Evolutionary conservation across 2,329 filamentous ascomycete species (phyloP).

Genomic region (Penicillium fuscoglaucum): DNA sequence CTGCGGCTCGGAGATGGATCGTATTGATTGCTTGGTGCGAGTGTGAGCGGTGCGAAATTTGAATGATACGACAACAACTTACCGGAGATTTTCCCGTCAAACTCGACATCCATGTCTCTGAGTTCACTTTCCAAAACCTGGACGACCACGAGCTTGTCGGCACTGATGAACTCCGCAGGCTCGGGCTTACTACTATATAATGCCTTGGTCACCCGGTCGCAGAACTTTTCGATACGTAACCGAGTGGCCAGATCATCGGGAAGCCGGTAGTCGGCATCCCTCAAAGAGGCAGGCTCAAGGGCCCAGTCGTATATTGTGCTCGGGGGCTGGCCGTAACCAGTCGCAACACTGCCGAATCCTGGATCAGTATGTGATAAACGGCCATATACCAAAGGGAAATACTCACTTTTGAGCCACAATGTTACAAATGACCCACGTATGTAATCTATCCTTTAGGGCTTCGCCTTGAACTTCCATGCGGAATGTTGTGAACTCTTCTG

Average conservation of each 20-base stretch:
- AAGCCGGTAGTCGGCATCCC: conserved; percentile 48
- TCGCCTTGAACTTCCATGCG: conserved; percentile 56
- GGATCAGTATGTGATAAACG: conserved; percentile 1
- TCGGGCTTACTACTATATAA: conserved; percentile 59
- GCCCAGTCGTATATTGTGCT: conserved; percentile 61
- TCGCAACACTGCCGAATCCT: conserved; percentile 53
- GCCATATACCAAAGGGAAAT: neutral
- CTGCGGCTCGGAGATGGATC: conserved; percentile 49
- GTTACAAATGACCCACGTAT: conserved; percentile 67
- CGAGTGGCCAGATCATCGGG: conserved; percentile 53
- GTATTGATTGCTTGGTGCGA: conserved; percentile 42
- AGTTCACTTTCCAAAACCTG: conserved; percentile 48
- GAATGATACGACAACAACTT: neutral
- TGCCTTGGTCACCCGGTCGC: conserved; percentile 57
- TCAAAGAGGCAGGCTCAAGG: conserved; percentile 47
- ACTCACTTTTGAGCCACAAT: conserved; percentile 64
- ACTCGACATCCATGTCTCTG: conserved; percentile 55
- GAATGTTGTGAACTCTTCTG: conserved; percentile 55
- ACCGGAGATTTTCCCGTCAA: conserved; percentile 41
- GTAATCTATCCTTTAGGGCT: conserved; percentile 61
- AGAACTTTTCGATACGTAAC: conserved; percentile 58
- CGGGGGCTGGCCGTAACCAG: conserved; percentile 64
- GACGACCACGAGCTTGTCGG: conserved; percentile 45
- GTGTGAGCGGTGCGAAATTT: neutral
- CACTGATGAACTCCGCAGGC: conserved; percentile 49